Evolutionary conservation across 163 green algal genomes (phyloP).

Genomic region (Chlamydomonas reinhardtii): DNA sequence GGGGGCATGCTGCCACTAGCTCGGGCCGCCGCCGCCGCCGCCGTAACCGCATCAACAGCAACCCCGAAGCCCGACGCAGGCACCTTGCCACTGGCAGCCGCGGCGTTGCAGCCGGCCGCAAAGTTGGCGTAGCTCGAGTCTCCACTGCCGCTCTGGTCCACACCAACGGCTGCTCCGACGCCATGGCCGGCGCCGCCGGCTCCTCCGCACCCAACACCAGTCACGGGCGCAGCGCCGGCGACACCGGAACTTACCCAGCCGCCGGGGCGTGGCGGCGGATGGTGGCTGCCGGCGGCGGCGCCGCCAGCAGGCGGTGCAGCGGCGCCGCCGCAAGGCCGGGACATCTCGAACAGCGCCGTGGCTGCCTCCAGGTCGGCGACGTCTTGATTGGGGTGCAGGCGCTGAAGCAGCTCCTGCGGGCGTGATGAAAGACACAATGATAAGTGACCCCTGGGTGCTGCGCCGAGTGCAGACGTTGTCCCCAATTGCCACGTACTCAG

Average conservation of each 20-base stretch:
- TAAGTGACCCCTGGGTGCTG: no score
- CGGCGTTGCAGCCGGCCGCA: not conserved
- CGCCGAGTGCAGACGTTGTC: not conserved
- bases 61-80: no score
- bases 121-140: conserved; percentile 24
- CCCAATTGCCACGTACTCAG: no score
- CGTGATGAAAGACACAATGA: not conserved
- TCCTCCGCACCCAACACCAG: not conserved
- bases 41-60: not conserved
- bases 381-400: conserved; percentile 30
- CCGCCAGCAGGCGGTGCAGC: no score
- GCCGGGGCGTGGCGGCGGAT: no score
- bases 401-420: conserved; percentile 33
- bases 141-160: not conserved
- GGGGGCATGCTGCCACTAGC: no score
- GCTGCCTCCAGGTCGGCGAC: not conserved
- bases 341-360: conserved; percentile 17
- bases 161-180: not conserved
- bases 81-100: not conserved
- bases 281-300: no score
- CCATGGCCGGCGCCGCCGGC: no score
- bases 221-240: no score
- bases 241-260: no score
- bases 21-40: not conserved
- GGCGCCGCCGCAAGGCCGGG: not conserved